A percentile compares a stretch with the other conserved stretches of the same genome.
These are phyloP conservation scores for Lathyrus tuberosus DNA, from an alignment of 306 rosid genomes.

Conservation along the genomic window DNA sequence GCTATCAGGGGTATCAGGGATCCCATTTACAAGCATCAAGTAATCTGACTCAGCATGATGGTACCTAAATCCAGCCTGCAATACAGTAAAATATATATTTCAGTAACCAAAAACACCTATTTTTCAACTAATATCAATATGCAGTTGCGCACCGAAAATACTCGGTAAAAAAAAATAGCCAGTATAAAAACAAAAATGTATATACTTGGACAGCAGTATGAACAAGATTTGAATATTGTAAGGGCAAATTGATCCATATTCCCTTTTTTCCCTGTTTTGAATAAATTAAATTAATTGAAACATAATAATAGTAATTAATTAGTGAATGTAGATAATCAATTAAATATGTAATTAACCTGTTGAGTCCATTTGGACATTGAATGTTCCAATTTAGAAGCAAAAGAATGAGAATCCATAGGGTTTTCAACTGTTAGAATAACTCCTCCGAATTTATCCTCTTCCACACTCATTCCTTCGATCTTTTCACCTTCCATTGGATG, in stretches of 20 bases:
- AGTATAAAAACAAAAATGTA: too few relatives aligned
- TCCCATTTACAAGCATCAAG: too few relatives aligned
- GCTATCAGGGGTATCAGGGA: too few relatives aligned
- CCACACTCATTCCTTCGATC: slow-evolving; percentile 46
- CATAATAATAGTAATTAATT: not conserved
- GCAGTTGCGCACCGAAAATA: too few relatives aligned
- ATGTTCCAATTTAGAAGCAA: slow-evolving; percentile 50
- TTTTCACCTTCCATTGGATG: slow-evolving; percentile 39
- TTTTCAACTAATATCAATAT: too few relatives aligned
- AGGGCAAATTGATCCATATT: slow-evolving; percentile 75
- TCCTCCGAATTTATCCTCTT: slow-evolving; percentile 66
- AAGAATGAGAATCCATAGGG: slow-evolving; percentile 52
- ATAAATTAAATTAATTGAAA: not conserved
- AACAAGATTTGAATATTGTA: slow-evolving; percentile 62
- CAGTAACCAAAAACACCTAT: too few relatives aligned
- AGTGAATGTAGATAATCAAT: not conserved
- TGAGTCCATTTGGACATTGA: slow-evolving; percentile 61
- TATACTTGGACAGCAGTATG: slow-evolving; percentile 65
- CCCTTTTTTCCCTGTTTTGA: slow-evolving; percentile 66
- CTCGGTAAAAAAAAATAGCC: too few relatives aligned
- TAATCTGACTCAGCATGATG: too few relatives aligned
- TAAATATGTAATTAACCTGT: slow-evolving; percentile 19
- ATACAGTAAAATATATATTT: not conserved
- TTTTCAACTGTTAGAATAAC: slow-evolving; percentile 53
- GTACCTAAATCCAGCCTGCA: slow-evolving; percentile 1